A percentile compares a stretch with the other conserved stretches of the same genome.
phyloP scores from a whole-genome alignment of 2,329 filamentous ascomycete genomes.

The Fusarium pilosicola region DNA sequence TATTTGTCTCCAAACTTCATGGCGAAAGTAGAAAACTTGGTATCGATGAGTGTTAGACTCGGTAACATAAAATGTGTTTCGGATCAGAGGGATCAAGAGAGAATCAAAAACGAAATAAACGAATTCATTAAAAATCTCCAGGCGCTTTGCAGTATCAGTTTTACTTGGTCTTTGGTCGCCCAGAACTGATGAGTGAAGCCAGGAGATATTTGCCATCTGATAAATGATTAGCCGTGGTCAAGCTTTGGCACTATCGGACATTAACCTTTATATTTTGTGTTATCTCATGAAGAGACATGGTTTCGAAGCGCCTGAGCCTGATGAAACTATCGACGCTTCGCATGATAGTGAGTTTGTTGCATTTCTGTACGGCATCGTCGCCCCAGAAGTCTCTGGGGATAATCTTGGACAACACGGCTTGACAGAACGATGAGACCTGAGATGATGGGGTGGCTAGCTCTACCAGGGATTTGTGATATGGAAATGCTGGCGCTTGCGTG shows the following conservation, averaged over 20 bases:
- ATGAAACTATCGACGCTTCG: conserved; percentile 82
- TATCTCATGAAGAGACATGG: conserved; percentile 80
- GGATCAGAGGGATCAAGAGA: conserved; percentile 84
- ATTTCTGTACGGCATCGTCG: conserved; percentile 55
- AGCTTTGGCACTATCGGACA: neutral
- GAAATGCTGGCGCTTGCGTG: conserved; percentile 12
- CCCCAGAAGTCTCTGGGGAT: conserved; percentile 84
- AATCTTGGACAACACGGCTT: conserved; percentile 75
- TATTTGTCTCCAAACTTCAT: conserved; percentile 87
- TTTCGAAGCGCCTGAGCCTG: conserved; percentile 81
- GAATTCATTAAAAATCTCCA: conserved; percentile 83
- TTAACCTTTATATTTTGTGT: conserved; percentile 78
- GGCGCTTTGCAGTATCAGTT: conserved; percentile 79
- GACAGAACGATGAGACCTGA: conserved; percentile 87
- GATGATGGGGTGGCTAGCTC: conserved; percentile 73
- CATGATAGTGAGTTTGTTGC: conserved; percentile 72
- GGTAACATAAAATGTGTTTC: conserved; percentile 92
- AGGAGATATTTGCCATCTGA: conserved; percentile 74
- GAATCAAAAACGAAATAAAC: conserved; percentile 95
- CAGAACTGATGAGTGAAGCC: conserved; percentile 71
- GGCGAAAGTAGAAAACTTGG: conserved; percentile 90
- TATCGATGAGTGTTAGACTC: conserved; percentile 86
- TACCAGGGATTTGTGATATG: conserved; percentile 60
- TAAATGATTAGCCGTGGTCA: neutral
- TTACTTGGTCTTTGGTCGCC: conserved; percentile 67